Evolutionary conservation across 163 green algal species (phyloP).

Genomic region (Chlorella variabilis): DNA sequence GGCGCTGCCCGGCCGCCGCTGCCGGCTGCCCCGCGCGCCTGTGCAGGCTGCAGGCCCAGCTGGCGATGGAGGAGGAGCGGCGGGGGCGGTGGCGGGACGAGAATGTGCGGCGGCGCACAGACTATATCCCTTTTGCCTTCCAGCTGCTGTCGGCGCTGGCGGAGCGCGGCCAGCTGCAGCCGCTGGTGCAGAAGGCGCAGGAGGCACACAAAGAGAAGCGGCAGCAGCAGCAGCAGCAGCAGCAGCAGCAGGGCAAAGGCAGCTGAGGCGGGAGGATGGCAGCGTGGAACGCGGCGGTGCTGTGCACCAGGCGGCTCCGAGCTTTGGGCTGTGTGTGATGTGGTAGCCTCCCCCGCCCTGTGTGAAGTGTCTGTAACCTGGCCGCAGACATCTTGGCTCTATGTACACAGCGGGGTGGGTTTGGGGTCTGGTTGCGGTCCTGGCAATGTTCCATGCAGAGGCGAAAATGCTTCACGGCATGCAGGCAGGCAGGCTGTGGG

Average conservation of each 20-base stretch:
- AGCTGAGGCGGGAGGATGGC: not conserved
- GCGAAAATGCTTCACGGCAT: too few species aligned
- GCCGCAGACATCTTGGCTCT: too few species aligned
- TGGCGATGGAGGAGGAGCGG: conserved; percentile 48
- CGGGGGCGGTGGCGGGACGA: conserved; percentile 31
- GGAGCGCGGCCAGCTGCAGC: conserved; percentile 79
- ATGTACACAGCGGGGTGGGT: too few species aligned
- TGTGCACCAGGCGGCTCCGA: too few species aligned
- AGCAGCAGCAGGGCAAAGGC: conserved; percentile 6
- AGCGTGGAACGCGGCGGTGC: too few species aligned
- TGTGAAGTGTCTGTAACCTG: too few species aligned
- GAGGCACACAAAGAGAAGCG: conserved; percentile 15
- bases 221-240: conserved; percentile 3
- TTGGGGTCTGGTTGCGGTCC: too few species aligned
- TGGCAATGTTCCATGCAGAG: too few species aligned
- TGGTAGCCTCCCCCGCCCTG: too few species aligned
- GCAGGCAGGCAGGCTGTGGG: too few species aligned
- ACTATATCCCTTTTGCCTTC: conserved; percentile 83
- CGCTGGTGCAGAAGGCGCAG: conserved; percentile 62
- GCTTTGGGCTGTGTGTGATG: too few species aligned
- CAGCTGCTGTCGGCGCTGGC: conserved; percentile 90
- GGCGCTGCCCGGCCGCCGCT: too few species aligned
- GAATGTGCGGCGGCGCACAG: conserved; percentile 43
- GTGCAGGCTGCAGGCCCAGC: conserved; percentile 35
- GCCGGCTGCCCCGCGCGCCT: not conserved